Conservation (phyloP, 129 eudicot genomes). For the Gnaphalium uliginosum region DNA sequence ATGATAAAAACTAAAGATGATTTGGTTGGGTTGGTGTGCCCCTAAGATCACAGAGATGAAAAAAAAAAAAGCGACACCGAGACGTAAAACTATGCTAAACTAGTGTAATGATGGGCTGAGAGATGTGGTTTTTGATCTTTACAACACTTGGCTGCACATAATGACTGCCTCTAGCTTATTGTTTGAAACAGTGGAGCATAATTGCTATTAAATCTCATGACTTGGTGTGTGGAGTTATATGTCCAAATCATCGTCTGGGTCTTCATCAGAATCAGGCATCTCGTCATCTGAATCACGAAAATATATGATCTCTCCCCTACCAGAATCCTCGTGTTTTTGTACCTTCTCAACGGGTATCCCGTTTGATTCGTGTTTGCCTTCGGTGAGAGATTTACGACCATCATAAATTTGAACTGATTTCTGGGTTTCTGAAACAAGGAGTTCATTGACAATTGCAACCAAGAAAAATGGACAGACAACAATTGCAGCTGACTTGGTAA, state of each 20-base stretch:
- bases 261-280: constrained; percentile 99
- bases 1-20: background rate
- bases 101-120: background rate
- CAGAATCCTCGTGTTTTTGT: constrained; percentile 40
- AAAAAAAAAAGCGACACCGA: no score
- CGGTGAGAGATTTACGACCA: constrained; percentile 66
- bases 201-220: background rate
- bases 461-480: background rate
- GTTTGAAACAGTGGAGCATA: background rate
- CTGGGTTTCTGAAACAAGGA: constrained; percentile 52
- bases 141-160: constrained; percentile 8
- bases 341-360: constrained; percentile 32
- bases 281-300: constrained; percentile 98
- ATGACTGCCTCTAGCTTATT: background rate
- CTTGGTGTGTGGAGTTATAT: constrained; percentile 37
- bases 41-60: no score
- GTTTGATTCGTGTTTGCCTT: constrained; percentile 34
- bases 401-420: constrained; percentile 77
- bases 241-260: constrained; percentile 99
- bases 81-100: background rate
- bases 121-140: constrained; percentile 13
- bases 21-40: background rate
- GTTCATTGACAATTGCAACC: background rate
- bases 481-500: constrained; percentile 3
- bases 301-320: constrained; percentile 77